Conservation (phyloP, 257 asterid species). For the Catharanthus roseus region DNA sequence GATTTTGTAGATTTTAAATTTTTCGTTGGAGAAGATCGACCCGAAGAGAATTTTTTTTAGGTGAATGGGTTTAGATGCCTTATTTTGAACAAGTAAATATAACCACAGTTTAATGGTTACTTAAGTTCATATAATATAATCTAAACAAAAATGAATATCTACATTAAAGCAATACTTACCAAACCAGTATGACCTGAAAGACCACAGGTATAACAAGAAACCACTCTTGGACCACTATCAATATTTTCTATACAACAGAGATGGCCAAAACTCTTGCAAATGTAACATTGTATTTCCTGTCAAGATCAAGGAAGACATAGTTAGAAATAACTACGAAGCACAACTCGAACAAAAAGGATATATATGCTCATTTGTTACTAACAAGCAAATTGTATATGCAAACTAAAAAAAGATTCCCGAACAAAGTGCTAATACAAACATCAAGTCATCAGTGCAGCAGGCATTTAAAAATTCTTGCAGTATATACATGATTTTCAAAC, state of each 20-base stretch:
- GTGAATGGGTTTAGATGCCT: no score
- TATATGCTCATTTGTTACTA: background rate
- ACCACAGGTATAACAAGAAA: slow-evolving; percentile 92
- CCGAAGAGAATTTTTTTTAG: no score
- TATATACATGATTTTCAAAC: background rate
- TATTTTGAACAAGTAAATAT: background rate
- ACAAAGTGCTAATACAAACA: background rate
- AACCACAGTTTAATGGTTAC: background rate
- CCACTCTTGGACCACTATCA: slow-evolving; percentile 44
- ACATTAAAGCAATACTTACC: slow-evolving; percentile 46
- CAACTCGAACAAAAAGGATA: background rate
- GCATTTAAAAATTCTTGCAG: background rate
- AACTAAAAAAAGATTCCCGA: background rate
- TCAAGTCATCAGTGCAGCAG: background rate
- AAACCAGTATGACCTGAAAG: slow-evolving; percentile 80
- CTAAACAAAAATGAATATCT: background rate
- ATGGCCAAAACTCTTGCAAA: slow-evolving; percentile 76
- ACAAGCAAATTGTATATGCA: background rate
- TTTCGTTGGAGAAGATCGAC: no score
- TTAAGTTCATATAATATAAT: background rate
- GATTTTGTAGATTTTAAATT: no score
- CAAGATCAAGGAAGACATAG: slow-evolving; percentile 3
- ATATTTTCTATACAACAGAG: slow-evolving; percentile 64
- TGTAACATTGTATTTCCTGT: slow-evolving; percentile 75
- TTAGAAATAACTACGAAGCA: background rate